Base-by-base conservation (phyloP, 1,139 yeast genomes). In the Entelexis paramagnoliae region DNA sequence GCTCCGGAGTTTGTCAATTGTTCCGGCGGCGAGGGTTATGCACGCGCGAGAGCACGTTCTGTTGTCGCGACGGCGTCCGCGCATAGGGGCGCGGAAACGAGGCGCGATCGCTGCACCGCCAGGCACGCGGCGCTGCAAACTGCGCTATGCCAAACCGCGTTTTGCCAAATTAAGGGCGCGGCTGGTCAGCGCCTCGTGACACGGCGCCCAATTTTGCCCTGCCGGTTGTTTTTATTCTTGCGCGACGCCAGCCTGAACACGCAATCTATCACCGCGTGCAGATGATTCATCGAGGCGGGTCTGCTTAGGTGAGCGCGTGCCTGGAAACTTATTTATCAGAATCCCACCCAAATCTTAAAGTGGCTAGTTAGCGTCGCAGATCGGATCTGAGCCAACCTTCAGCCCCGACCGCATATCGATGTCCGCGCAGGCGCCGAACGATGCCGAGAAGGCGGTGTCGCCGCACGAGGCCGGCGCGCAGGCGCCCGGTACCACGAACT, bases 401-500 rank as follows among this genome's bases (percentile, higher is more conserved):
- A n/a, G n/a, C 17, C 11, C 34, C 26, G n/a, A 41, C 35, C 35
- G n/a, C 34, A 19, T 2, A 9, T 5, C 32, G n/a, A 39, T 39
- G 42, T 35, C 40, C n/a, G 11, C 39, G 24, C 39, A 13, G 46
- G 19, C 34, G 10, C 11, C 20, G 26, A 36, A 47, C 6, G 50
- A 48, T 8, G 36, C 24, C 10, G 51, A 48, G 35, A 42, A 41
- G 30, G 38, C 30, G 17, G 35, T 26, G 13, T 38, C 38, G 20
- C 24, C 41, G 22, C 24, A 26, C 17, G 46, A 28, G 16, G 48
- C 32, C n/a, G 28, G 32, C 24, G 11, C 34, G 11, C 39, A 19
- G 13, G 33, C 49, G 30, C 26, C 56, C 11, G 38, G 43, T 24
- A 39, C 43, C 14, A 39, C 48, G 16, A 47, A 50, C 16, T 19